Percentiles rank a stretch among this genome's conserved stretches.
These are phyloP conservation scores for Pseudogymnoascus sp. DNA, from an alignment of 2,329 filamentous ascomycete species.

Conservation along the genomic window DNA sequence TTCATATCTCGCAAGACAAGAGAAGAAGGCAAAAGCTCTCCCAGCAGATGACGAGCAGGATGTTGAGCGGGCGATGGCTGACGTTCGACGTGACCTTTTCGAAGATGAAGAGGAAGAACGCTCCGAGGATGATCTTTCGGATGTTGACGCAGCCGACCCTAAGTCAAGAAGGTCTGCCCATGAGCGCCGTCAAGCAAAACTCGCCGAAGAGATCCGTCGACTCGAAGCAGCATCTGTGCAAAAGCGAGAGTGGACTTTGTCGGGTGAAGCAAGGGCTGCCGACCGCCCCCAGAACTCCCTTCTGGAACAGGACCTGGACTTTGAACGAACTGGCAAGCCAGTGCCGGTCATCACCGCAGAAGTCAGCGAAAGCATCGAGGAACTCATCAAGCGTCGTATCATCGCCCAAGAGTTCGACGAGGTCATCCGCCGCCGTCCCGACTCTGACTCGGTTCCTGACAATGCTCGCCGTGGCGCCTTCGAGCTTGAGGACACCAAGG, in stretches of 20 bases:
- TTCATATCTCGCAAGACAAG: slow-evolving; percentile 30
- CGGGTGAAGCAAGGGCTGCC: slow-evolving; percentile 75
- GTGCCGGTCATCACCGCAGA: slow-evolving; percentile 90
- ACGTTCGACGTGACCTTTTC: slow-evolving; percentile 84
- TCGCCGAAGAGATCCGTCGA: slow-evolving; percentile 82
- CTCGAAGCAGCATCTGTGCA: slow-evolving; percentile 84
- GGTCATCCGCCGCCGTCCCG: slow-evolving; percentile 72
- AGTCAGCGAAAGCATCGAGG: slow-evolving; percentile 83
- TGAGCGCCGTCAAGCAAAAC: slow-evolving; percentile 76
- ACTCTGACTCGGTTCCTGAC: slow-evolving; percentile 54
- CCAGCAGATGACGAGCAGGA: slow-evolving; percentile 52
- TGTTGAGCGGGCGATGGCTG: slow-evolving; percentile 73
- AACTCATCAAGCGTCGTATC: slow-evolving; percentile 88
- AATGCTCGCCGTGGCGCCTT: slow-evolving; percentile 57
- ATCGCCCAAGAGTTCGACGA: slow-evolving; percentile 88
- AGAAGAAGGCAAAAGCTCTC: slow-evolving; percentile 33
- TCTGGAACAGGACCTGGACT: slow-evolving; percentile 89
- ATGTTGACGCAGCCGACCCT: slow-evolving; percentile 60
- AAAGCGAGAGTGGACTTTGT: slow-evolving; percentile 83
- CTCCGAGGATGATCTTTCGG: slow-evolving; percentile 56
- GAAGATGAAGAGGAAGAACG: slow-evolving; percentile 64
- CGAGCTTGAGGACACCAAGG: slow-evolving; percentile 77
- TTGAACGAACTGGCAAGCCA: slow-evolving; percentile 90
- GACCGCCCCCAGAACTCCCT: slow-evolving; percentile 87
- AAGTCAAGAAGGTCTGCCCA: slow-evolving; percentile 74